A percentile compares a stretch with the other conserved stretches of the same genome.
Evolutionary conservation across 345 rosid genomes (phyloP).

Genomic region (Toxicodendron radicans): DNA sequence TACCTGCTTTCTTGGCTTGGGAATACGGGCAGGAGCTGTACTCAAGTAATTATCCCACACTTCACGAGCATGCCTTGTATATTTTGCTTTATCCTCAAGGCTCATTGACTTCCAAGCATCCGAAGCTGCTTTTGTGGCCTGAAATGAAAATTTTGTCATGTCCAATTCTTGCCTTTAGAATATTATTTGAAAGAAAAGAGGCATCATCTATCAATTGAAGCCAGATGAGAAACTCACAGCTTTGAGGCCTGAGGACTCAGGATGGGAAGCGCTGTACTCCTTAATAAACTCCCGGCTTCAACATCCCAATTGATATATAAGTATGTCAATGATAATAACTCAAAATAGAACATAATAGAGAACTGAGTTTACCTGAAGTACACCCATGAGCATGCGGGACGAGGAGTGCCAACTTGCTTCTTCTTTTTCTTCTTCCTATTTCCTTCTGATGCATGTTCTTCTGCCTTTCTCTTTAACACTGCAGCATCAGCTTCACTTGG

Average conservation of each 20-base stretch:
- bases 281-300: conserved; percentile 47
- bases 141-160: conserved; percentile 8
- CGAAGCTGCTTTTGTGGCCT: conserved; percentile 56
- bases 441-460: conserved; percentile 29
- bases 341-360: neutral
- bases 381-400: conserved; percentile 56
- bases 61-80: conserved; percentile 47
- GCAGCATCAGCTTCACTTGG: conserved; percentile 35
- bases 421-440: conserved; percentile 42
- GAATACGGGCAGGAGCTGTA: conserved; percentile 34
- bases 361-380: conserved; percentile 37
- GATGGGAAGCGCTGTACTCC: conserved; percentile 50
- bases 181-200: neutral
- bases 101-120: conserved; percentile 52
- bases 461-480: conserved; percentile 21
- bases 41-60: conserved; percentile 53
- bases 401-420: conserved; percentile 36
- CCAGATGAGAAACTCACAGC: conserved; percentile 33
- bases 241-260: conserved; percentile 51
- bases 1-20: conserved; percentile 51
- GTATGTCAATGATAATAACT: conserved; percentile 9
- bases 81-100: conserved; percentile 44
- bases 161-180: conserved; percentile 2
- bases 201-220: conserved; percentile 8
- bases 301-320: conserved; percentile 21